Evolutionary conservation across 768 basidiomycete species (phyloP).

Genomic region (Boletus patriciae): DNA sequence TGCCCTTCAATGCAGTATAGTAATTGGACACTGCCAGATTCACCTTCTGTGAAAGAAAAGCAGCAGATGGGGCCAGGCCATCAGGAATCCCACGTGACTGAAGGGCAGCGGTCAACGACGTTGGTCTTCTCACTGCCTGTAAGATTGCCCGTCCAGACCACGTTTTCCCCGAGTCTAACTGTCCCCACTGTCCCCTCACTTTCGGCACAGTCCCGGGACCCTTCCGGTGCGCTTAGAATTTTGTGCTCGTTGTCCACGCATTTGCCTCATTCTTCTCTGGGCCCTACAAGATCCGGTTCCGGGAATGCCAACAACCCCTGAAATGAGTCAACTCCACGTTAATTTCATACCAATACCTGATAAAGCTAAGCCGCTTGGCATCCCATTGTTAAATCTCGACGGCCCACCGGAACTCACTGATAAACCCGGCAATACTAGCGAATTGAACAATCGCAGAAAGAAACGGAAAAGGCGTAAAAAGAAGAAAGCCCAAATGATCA

Average conservation of each 20-base stretch:
- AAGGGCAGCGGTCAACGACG: background rate
- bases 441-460: constrained; percentile 44
- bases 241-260: constrained; percentile 6
- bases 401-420: constrained; percentile 41
- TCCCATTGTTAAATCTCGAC: constrained; percentile 55
- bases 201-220: constrained; percentile 6
- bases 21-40: constrained; percentile 8
- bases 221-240: constrained; percentile 19
- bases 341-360: constrained; percentile 8
- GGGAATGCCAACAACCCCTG: constrained; percentile 3
- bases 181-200: background rate
- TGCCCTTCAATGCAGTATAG: background rate
- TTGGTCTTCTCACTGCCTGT: constrained; percentile 4
- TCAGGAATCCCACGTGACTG: background rate
- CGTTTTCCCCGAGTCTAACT: constrained; percentile 1
- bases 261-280: constrained; percentile 14
- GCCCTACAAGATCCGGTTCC: constrained; percentile 17
- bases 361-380: constrained; percentile 17
- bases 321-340: constrained; percentile 2
- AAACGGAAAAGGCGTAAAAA: constrained; percentile 55
- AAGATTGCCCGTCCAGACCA: constrained; percentile 7
- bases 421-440: constrained; percentile 14
- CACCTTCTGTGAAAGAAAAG: constrained; percentile 6
- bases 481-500: constrained; percentile 43
- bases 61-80: background rate